These are phyloP conservation scores for Schwanniomyces vanrijiae DNA, from an alignment of 805 yeast genomes.

Conservation along the genomic window DNA sequence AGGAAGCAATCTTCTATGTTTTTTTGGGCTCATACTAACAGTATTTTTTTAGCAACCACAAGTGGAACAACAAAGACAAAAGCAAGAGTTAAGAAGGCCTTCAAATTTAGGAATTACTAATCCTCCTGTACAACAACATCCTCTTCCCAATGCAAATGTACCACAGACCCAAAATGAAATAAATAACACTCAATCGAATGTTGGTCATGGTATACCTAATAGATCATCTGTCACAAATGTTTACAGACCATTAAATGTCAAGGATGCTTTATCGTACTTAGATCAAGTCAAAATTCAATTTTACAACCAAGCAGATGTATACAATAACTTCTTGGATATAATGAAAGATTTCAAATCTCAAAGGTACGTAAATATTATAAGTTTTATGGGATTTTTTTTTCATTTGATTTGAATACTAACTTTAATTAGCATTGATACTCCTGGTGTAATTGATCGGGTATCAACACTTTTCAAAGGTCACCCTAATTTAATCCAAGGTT, in stretches of 20 bases:
- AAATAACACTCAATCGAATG: conserved; percentile 11
- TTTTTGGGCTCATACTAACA: conserved; percentile 4
- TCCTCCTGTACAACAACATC: conserved; percentile 22
- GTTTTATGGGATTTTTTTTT: neutral
- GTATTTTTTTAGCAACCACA: conserved; percentile 4
- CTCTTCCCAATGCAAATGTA: conserved; percentile 24
- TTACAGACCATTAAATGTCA: conserved; percentile 86
- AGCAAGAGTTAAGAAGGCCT: conserved; percentile 23
- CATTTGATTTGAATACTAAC: conserved; percentile 12
- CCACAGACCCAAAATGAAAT: conserved; percentile 14
- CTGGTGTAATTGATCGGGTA: conserved; percentile 96
- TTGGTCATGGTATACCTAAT: conserved; percentile 38
- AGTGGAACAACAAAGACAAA: conserved; percentile 21
- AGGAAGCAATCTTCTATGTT: neutral
- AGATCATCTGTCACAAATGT: conserved; percentile 41
- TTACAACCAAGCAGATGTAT: conserved; percentile 89
- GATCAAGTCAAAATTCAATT: conserved; percentile 96
- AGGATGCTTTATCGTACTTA: conserved; percentile 91
- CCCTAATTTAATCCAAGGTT: conserved; percentile 92
- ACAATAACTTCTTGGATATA: conserved; percentile 92
- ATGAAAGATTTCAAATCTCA: conserved; percentile 99
- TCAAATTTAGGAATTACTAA: conserved; percentile 18
- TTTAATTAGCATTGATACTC: conserved; percentile 74
- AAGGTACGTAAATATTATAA: conserved; percentile 46
- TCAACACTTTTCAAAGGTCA: conserved; percentile 89